phyloP scores from a whole-genome alignment of 1,284 basidiomycete genomes.

The Leucocoprinus gongylophorus region DNA sequence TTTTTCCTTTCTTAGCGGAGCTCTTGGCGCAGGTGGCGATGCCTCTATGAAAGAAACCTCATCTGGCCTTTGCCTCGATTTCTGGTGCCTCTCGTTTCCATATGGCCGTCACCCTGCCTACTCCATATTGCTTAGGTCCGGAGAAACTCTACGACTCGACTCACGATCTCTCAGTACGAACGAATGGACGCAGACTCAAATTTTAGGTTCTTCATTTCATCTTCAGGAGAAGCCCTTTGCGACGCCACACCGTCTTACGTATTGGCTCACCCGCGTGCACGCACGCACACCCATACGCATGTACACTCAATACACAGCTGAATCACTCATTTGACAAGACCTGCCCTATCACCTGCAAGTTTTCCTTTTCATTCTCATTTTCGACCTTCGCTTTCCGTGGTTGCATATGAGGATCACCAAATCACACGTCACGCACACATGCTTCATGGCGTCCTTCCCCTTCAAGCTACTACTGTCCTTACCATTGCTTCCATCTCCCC shows the following conservation, averaged over 20 bases:
- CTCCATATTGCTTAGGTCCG: neutral
- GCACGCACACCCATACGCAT: too few species aligned
- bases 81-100: neutral
- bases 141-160: too few species aligned
- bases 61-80: neutral
- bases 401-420: too few species aligned
- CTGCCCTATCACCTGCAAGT: neutral
- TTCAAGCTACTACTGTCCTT: neutral
- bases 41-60: neutral
- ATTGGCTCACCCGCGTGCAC: neutral
- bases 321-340: neutral
- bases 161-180: neutral
- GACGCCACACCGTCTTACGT: neutral
- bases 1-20: constrained; percentile 37
- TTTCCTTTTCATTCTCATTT: neutral
- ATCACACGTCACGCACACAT: too few species aligned
- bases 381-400: neutral
- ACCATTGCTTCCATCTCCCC: neutral
- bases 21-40: constrained; percentile 49
- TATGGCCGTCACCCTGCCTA: neutral
- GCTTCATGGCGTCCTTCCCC: neutral
- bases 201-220: neutral
- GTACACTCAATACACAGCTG: neutral
- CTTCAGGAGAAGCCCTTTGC: neutral
- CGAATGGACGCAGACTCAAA: neutral